These are phyloP conservation scores for Ophiocordyceps camponoti-rufipedis DNA, from an alignment of 2,329 filamentous ascomycete genomes.

Conservation along the genomic window DNA sequence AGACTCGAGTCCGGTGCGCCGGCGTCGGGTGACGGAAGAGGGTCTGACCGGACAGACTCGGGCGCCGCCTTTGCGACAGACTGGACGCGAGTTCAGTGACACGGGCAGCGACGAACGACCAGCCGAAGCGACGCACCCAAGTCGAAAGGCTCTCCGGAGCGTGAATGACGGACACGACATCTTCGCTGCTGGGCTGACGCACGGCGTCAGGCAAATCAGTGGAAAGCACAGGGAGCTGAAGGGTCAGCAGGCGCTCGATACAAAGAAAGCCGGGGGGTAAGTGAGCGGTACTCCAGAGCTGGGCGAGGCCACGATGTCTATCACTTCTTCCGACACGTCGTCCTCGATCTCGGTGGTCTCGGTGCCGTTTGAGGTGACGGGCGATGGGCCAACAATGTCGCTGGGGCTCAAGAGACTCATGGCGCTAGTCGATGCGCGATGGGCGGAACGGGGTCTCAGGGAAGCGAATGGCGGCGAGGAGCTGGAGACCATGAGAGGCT, in stretches of 20 bases:
- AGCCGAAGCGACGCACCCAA: constrained; percentile 40
- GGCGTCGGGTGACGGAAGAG: neutral
- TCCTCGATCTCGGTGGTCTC: constrained; percentile 74
- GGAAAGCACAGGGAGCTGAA: constrained; percentile 31
- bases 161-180: constrained; percentile 80
- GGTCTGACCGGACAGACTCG: constrained; percentile 10
- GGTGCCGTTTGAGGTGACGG: constrained; percentile 72
- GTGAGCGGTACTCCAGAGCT: constrained; percentile 13
- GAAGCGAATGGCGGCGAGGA: constrained; percentile 23
- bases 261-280: neutral
- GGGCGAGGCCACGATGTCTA: constrained; percentile 4
- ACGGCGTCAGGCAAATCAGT: constrained; percentile 40
- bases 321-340: constrained; percentile 44
- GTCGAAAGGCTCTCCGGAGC: constrained; percentile 65
- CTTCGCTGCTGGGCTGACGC: constrained; percentile 47
- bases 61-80: constrained; percentile 24
- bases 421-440: constrained; percentile 27
- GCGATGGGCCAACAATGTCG: constrained; percentile 62
- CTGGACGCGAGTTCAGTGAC: constrained; percentile 11
- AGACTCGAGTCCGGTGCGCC: constrained; percentile 9
- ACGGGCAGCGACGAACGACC: neutral
- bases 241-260: constrained; percentile 2
- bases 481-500: constrained; percentile 6
- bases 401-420: constrained; percentile 43
- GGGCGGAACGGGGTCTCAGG: constrained; percentile 31